Conservation (phyloP, 2,329 filamentous ascomycete genomes). For the Chaetomiaceae sp. region DNA sequence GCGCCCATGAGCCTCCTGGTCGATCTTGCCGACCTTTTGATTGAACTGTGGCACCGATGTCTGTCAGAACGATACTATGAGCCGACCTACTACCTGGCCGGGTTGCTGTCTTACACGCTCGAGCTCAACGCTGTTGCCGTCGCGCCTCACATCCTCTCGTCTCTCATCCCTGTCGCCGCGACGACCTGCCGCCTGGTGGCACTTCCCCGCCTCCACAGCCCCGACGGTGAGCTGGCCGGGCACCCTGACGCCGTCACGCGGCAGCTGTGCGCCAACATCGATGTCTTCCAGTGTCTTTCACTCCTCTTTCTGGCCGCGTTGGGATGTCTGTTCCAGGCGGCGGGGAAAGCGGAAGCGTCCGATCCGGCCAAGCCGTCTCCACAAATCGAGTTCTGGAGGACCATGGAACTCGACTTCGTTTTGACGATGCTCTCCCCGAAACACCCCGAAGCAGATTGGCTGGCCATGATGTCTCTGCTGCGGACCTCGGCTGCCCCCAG, state of each 20-base stretch:
- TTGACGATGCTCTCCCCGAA: constrained; percentile 61
- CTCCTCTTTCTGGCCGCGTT: constrained; percentile 59
- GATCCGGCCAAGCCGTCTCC: constrained; percentile 23
- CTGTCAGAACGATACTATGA: constrained; percentile 55
- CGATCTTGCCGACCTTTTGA: constrained; percentile 57
- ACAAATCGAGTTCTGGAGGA: constrained; percentile 56
- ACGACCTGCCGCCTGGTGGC: constrained; percentile 56
- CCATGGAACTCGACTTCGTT: constrained; percentile 60
- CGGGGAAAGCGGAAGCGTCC: constrained; percentile 21
- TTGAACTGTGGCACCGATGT: constrained; percentile 64
- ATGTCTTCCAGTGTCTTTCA: constrained; percentile 57
- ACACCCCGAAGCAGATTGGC: constrained; percentile 57
- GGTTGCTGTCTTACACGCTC: constrained; percentile 58
- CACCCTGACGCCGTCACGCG: constrained; percentile 36
- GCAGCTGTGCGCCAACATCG: constrained; percentile 49
- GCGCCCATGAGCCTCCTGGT: constrained; percentile 52
- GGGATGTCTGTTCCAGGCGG: constrained; percentile 44
- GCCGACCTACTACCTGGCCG: constrained; percentile 60
- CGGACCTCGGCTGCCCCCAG: constrained; percentile 57
- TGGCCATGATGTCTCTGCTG: constrained; percentile 59
- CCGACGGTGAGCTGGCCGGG: constrained; percentile 42
- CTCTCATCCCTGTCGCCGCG: constrained; percentile 49
- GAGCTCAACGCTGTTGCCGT: constrained; percentile 54
- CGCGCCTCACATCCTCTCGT: constrained; percentile 52
- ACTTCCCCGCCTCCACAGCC: constrained; percentile 47